Base-by-base conservation (phyloP, 1,284 basidiomycete species). In the Ceratorhiza oryzae-sativae region DNA sequence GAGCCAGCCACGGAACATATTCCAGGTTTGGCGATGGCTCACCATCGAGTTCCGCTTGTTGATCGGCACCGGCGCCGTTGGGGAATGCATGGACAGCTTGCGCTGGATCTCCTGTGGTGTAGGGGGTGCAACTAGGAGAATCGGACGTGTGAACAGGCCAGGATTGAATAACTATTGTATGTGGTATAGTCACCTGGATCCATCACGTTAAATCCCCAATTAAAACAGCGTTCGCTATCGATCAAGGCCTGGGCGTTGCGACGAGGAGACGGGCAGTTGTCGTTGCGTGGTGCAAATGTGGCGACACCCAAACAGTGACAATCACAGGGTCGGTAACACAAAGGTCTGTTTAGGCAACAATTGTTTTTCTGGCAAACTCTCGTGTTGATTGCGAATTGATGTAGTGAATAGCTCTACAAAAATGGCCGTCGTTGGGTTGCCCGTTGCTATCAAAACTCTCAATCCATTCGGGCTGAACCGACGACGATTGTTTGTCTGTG, bases 101-200 rank as follows among this genome's bases (percentile, higher is more conserved):
- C 94, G 86, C 74, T 93, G 87, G 30, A 97, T 88, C 82, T 97
- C 94, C 77, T 93, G 90, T 36, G 89, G 87, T 13, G 93, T 90
- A 1, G 93, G 94, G 10, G 93, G 91, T 27, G 89, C 85, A 63
- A 86, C 91, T 58, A 81, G 74, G 12, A 60, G n/a, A 20, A 27
- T 49, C 46, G 18, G 27, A 58, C 39, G 56, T 58, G 56, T 58
- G 36, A 58, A 58, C 34, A 15, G 41, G 3, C 20, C 32, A 20
- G 0, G 15, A 39, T 15, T 39, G n/a, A 36, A 58, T 39, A 41
- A 2, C 20, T n/a, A 20, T 30, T 39, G 18, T 15, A n/a, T 4
- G 13, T 23, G 9, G 20, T 8, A 45, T 18, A 45, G 49, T 42
- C 18, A 32, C 63, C 63, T 55, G 48, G 36, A 18, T 67, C 63